These are phyloP conservation scores for Sordariomycetes sp. DNA, from an alignment of 2,329 filamentous ascomycete genomes.

Conservation along the genomic window DNA sequence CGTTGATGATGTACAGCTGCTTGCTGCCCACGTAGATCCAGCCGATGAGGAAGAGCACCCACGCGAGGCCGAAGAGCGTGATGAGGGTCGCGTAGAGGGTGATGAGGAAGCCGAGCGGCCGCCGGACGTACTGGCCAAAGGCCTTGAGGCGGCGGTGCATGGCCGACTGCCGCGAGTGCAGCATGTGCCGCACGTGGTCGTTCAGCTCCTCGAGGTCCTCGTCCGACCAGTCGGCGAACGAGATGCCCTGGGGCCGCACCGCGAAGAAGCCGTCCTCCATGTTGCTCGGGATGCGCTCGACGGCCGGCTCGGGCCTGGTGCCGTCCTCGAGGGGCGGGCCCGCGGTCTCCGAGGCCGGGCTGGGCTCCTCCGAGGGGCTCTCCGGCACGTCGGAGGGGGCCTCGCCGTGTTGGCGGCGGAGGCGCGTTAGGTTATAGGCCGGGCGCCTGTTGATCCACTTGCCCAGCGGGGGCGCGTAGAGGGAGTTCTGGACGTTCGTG, in stretches of 20 bases:
- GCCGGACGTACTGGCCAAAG: conserved; percentile 68
- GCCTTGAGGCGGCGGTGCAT: conserved; percentile 73
- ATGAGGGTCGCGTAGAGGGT: conserved; percentile 76
- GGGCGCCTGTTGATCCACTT: conserved; percentile 64
- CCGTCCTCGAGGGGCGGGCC: conserved; percentile 7
- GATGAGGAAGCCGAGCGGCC: conserved; percentile 72
- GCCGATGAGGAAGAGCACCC: conserved; percentile 84
- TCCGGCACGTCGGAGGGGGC: conserved; percentile 30
- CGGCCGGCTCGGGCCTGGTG: conserved; percentile 11
- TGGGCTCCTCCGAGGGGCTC: background rate
- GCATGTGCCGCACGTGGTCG: conserved; percentile 78
- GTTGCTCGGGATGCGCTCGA: conserved; percentile 33
- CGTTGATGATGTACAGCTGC: conserved; percentile 58
- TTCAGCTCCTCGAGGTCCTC: conserved; percentile 69
- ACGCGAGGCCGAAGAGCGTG: conserved; percentile 74
- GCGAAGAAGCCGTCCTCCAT: conserved; percentile 69
- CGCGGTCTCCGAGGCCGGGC: conserved; percentile 3
- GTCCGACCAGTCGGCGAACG: conserved; percentile 62
- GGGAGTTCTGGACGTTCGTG: conserved; percentile 82
- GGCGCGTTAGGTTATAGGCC: conserved; percentile 54
- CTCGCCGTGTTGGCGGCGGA: background rate
- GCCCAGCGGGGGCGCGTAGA: conserved; percentile 77
- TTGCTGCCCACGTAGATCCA: conserved; percentile 75
- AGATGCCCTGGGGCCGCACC: conserved; percentile 64
- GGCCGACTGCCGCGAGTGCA: conserved; percentile 69